Evolutionary conservation across 1,284 basidiomycete genomes (phyloP), one percentile per base, ranked within the genome.

Genomic region (Vanrija pseudolonga): DNA sequence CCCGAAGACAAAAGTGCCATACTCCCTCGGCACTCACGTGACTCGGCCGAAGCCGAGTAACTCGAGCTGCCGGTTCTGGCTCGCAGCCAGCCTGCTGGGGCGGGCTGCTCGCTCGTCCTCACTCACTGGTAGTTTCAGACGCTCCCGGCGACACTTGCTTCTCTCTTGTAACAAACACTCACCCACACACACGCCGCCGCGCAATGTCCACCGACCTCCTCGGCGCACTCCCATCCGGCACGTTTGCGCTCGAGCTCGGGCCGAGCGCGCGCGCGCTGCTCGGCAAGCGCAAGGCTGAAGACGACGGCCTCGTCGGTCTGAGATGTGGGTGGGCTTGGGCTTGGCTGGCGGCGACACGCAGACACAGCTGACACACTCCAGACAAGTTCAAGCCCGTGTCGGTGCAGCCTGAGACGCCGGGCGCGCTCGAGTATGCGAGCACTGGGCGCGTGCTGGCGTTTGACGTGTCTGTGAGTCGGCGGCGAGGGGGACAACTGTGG

Each of bases 311-410:
- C 11, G 7, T 60, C 22, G 55, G 52, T 6, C 40, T 60, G 37
- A 32, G 52, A 23, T 60, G 58, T 61, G 44, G 55, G 55, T 45
- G 14, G 12, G 12, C n/a, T 23, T 18, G 42, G 19, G 15, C 18
- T 19, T 22, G 6, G 6, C 17, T 22, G n/a, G n/a, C 26, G 26
- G n/a, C 6, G 17, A 11, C n/a, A n/a, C n/a, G n/a, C n/a, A n/a
- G n/a, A 36, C 9, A 36, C 24, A 26, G 26, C 26, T 26, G 3
- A 26, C 22, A 6, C 17, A 11, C 48, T 4, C 0, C 51, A 74
- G 72, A 73, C 53, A 49, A 56, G 12, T 74, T 74, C 68, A 74
- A 74, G 54, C 72, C 72, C 6, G 67, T 60, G 3, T 71, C 68
- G 3, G 63, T 74, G 26, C 60, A 57, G 0, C 38, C 54, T 3